Base-by-base conservation (phyloP, 176 grass and related monocot species). In the Saccharum officinarum region DNA sequence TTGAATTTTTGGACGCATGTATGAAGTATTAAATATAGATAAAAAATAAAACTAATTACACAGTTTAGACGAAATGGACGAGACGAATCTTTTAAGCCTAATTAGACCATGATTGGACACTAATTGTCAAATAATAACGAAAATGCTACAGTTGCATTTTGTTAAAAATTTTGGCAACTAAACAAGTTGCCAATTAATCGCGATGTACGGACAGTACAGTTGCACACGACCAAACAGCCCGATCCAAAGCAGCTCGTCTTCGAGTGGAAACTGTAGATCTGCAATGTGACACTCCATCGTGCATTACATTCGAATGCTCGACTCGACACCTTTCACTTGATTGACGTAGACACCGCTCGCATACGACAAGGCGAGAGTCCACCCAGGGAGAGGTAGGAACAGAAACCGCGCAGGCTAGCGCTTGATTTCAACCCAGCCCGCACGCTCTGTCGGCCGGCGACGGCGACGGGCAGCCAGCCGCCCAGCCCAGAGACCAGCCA, bases 401-500 rank as follows among this genome's bases (percentile, higher is more conserved):
- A 68, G 31, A 74, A 61, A 30, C 22, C 4, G 17, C 49, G 77
- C 75, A 75, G 20, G 46, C 1, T 69, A 36, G 61, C 46, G 28
- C 69, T 14, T 50, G 71, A 77, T 63, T 89, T 82, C 78, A 86
- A 79, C 79, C 31, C 36, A 57, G 33, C 40, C 42, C 57, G 46
- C 84, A 83, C 74, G 84, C 84, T 55, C 70, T 90, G 79, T 83
- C 73, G 47, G 15, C 47, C 11, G 84, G 73, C 2, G 84, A 83
- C 31, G 73, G 74, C 49, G 44, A 78, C 45, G 0, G 52, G 57
- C 25, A 45, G 82, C 12, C 70, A 9, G 7, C 2, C 67, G 12
- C 3, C 67, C 68, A 42, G 81, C 47, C 38, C 50, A 64, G 41
- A 71, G 50, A 37, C 14, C 42, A 80, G 38, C 49, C 54, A 42